Evolutionary conservation across 257 asterid genomes (phyloP).

Genomic region (Solanum microdontum): DNA sequence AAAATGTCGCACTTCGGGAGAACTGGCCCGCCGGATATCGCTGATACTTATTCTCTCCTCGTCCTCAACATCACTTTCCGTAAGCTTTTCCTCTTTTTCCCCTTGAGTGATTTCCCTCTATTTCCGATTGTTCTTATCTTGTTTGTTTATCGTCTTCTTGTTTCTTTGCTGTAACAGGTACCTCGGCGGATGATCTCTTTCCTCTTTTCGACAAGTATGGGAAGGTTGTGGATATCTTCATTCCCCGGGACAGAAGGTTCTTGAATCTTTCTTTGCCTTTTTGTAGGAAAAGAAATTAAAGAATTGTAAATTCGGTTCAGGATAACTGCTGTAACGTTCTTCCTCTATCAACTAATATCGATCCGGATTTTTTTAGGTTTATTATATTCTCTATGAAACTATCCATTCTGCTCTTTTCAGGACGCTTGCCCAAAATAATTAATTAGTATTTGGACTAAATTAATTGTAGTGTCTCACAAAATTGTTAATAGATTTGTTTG

Average conservation of each 20-base stretch:
- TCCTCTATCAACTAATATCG: background rate
- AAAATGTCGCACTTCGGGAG: conserved; percentile 54
- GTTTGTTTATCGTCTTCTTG: background rate
- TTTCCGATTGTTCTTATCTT: background rate
- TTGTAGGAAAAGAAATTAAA: background rate
- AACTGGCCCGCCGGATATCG: conserved; percentile 48
- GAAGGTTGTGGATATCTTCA: conserved; percentile 73
- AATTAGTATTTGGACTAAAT: background rate
- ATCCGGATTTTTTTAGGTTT: background rate
- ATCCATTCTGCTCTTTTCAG: background rate
- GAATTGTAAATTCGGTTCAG: no score
- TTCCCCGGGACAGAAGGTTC: conserved; percentile 80
- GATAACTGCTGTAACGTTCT: background rate
- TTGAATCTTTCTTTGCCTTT: background rate
- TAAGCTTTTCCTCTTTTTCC: background rate
- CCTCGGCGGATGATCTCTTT: conserved; percentile 68
- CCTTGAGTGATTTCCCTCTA: background rate
- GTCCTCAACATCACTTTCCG: conserved; percentile 61
- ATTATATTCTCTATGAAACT: background rate
- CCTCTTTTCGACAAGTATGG: conserved; percentile 81
- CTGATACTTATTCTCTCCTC: conserved; percentile 48
- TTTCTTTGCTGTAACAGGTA: conserved; percentile 28
- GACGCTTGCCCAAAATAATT: background rate
- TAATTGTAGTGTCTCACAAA: background rate
- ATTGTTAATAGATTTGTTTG: no score